Conservation (phyloP, 192 early-diverging fungal species). For the Coemansia sp. region DNA sequence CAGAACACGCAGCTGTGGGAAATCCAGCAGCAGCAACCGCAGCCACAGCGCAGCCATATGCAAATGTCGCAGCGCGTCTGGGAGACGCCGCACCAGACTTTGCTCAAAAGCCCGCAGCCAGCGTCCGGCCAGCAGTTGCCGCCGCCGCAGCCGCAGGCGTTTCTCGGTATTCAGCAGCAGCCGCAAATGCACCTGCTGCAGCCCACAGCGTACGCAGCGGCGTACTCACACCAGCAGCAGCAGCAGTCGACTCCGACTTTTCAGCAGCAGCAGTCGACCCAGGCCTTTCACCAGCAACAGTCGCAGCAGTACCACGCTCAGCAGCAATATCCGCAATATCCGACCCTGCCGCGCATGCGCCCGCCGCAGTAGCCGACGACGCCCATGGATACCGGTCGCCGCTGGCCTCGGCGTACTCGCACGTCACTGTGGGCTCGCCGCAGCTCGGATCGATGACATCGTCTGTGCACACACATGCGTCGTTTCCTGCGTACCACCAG, state of each 20-base stretch:
- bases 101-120: conserved; percentile 37
- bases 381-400: neutral
- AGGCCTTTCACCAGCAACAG: conserved; percentile 17
- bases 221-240: conserved; percentile 37
- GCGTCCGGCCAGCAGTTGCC: conserved; percentile 15
- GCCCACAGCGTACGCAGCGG: conserved; percentile 24
- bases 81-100: conserved; percentile 24
- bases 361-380: conserved; percentile 35
- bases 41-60: conserved; percentile 25
- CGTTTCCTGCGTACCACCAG: conserved; percentile 5
- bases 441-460: conserved; percentile 8
- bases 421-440: conserved; percentile 7
- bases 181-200: conserved; percentile 12
- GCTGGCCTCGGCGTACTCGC: neutral
- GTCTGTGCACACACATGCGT: neutral
- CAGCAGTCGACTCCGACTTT: conserved; percentile 13
- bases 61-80: conserved; percentile 32
- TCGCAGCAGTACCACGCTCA: conserved; percentile 24
- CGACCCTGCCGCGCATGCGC: conserved; percentile 45
- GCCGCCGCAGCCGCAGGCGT: conserved; percentile 26
- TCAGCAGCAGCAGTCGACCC: conserved; percentile 15
- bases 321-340: conserved; percentile 51
- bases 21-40: conserved; percentile 28
- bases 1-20: conserved; percentile 29
- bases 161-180: conserved; percentile 27